Percentiles rank a stretch among this genome's conserved stretches.
Conservation (phyloP, 352 stramenopile species). For the Pilasporangium apinafurcum region DNA sequence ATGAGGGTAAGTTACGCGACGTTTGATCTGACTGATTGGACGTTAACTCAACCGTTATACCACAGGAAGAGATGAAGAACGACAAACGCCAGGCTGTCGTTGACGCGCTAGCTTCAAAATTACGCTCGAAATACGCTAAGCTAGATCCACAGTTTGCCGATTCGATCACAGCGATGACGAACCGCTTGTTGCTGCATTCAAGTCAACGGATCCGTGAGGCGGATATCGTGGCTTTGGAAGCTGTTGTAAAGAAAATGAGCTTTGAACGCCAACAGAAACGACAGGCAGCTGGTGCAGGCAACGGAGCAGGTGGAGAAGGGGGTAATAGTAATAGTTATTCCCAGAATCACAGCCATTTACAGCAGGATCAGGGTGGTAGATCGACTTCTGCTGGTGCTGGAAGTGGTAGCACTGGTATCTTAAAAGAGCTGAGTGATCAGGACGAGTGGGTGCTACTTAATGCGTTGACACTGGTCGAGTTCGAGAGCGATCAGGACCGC, state of each 20-base stretch:
- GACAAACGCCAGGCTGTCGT: conserved; percentile 55
- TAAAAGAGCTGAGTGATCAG: conserved; percentile 26
- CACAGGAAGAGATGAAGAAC: conserved; percentile 49
- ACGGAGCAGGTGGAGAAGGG: not conserved
- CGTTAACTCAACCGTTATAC: not conserved
- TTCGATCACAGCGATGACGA: conserved; percentile 47
- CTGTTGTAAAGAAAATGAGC: conserved; percentile 61
- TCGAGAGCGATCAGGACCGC: conserved; percentile 47
- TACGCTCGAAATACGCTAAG: conserved; percentile 53
- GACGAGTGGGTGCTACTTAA: conserved; percentile 77
- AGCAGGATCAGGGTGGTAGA: conserved; percentile 3
- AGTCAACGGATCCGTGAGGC: conserved; percentile 40
- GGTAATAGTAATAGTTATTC: conserved; percentile 1
- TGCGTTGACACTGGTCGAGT: conserved; percentile 65
- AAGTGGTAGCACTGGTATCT: not conserved
- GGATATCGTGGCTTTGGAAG: conserved; percentile 55
- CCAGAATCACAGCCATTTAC: conserved; percentile 1
- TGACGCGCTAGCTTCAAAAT: conserved; percentile 39
- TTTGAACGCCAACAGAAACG: conserved; percentile 27
- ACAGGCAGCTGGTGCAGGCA: not conserved
- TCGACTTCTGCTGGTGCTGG: conserved; percentile 5
- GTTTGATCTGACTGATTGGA: not conserved
- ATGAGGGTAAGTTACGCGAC: conserved; percentile 7
- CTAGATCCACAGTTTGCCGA: conserved; percentile 41
- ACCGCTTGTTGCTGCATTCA: conserved; percentile 47